These are phyloP conservation scores for Kodamaea sp. DNA, from an alignment of 1,139 yeast genomes.

Conservation along the genomic window DNA sequence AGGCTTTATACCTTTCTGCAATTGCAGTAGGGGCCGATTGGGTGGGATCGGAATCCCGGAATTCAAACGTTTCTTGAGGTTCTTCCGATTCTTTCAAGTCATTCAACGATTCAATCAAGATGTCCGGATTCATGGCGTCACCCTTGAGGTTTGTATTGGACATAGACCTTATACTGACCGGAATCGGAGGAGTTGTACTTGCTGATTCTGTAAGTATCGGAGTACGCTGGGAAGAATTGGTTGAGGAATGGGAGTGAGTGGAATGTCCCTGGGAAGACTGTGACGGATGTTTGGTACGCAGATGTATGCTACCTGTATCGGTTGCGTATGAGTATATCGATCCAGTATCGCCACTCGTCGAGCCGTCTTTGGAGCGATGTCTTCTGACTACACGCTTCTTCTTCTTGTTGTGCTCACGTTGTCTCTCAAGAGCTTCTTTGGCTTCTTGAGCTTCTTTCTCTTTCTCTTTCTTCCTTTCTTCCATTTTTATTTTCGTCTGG, in stretches of 20 bases:
- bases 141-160: background rate
- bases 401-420: slow-evolving; percentile 7
- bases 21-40: background rate
- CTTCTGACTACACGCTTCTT: slow-evolving; percentile 15
- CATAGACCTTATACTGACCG: no score
- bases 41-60: background rate
- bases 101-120: slow-evolving; percentile 1
- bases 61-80: no score
- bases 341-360: slow-evolving; percentile 5
- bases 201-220: no score
- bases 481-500: slow-evolving; percentile 20
- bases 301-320: slow-evolving; percentile 4
- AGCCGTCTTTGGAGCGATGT: background rate
- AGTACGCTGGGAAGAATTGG: background rate
- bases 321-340: slow-evolving; percentile 5
- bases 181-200: no score
- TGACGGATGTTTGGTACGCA: slow-evolving; percentile 5
- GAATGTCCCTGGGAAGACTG: slow-evolving; percentile 5
- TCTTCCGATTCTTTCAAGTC: slow-evolving; percentile 1
- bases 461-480: slow-evolving; percentile 14
- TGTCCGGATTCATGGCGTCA: slow-evolving; percentile 2
- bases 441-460: slow-evolving; percentile 9
- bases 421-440: slow-evolving; percentile 14
- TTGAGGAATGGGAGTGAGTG: slow-evolving; percentile 1
- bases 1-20: background rate